Evolutionary conservation across 495 filamentous ascomycete species (phyloP), one percentile per base, ranked within the genome.

Genomic region (Pyronema domesticum): DNA sequence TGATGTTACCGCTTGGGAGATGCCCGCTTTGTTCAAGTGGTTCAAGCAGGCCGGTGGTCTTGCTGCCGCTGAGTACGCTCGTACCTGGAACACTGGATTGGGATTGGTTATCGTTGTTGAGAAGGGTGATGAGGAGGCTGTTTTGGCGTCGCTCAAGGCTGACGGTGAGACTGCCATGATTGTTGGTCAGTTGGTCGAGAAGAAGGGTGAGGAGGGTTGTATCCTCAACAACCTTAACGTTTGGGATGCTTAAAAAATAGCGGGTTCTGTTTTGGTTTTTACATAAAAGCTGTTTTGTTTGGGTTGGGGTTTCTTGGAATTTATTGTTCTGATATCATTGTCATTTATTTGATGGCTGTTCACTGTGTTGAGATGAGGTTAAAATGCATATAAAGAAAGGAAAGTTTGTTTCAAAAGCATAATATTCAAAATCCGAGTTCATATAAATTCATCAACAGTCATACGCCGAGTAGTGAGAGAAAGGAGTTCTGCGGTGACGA

Each of bases 51-150:
- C 74, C 19, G 91, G 87, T n/a, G 80, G 80, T 55, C 73, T 98
- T 10, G 73, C 72, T 40, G 71, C 81, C 0, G 49, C 65, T 9
- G 93, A 98, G 74, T 85, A 96, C 74, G 83, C 79, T 35, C 74
- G 86, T 54, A 84, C 84, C n/a, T 96, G 93, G 74, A 98, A 98
- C 71, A 85, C 79, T 18, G 91, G 91, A 51, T 67, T 98, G 18
- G 91, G 91, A 46, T 94, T 96, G 85, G 82, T 95, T 3, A 66
- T 89, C 7, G 87, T 85, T 7, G 86, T 94, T 0, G 73, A 72
- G 15, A 67, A 70, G 57, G 76, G 65, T 43, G 71, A 80, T 49
- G 77, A 61, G 0, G 73, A 78, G 33, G 69, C 69, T 47, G 76
- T 78, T 3, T 68, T 74, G 19, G 58, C 58, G 39, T 70, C 74